phyloP scores from a whole-genome alignment of 768 basidiomycete species.

The Floccularia luteovirens region DNA sequence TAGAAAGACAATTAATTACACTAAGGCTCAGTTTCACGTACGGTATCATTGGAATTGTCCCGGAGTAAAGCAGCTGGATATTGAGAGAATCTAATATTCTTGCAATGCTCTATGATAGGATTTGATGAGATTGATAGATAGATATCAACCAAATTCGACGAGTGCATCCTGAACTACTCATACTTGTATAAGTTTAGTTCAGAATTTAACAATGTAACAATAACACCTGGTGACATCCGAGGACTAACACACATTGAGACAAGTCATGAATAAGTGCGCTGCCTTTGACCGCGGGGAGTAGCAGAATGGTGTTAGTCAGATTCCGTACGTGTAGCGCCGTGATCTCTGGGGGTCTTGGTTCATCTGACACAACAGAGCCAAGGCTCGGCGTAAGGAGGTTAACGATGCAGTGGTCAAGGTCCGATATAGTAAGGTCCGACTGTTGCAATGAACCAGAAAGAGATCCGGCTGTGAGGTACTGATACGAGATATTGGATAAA shows the following conservation, averaged over 20 bases:
- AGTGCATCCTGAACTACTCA: slow-evolving; percentile 81
- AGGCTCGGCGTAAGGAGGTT: slow-evolving; percentile 39
- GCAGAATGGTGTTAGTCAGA: slow-evolving; percentile 50
- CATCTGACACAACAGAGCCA: slow-evolving; percentile 6
- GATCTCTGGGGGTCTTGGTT: slow-evolving; percentile 21
- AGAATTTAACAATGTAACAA: neutral
- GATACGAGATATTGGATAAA: slow-evolving; percentile 35
- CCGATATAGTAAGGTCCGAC: slow-evolving; percentile 56
- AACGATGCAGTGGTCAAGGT: slow-evolving; percentile 63
- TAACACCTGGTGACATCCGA: slow-evolving; percentile 77
- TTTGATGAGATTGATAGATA: slow-evolving; percentile 62
- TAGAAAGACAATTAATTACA: too few species aligned
- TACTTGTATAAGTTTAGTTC: neutral
- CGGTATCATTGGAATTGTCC: too few species aligned
- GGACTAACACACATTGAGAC: slow-evolving; percentile 50
- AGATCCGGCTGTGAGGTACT: slow-evolving; percentile 38
- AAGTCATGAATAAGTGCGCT: slow-evolving; percentile 70
- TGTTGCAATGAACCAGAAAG: slow-evolving; percentile 25
- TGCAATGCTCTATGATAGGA: slow-evolving; percentile 77
- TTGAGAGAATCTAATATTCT: slow-evolving; percentile 47
- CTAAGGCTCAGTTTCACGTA: too few species aligned
- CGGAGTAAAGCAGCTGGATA: slow-evolving; percentile 61
- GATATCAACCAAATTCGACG: slow-evolving; percentile 54
- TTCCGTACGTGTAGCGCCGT: slow-evolving; percentile 62
- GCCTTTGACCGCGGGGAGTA: slow-evolving; percentile 59